Base-by-base conservation (phyloP, 208 protist species). In the Crithidia thermophila region DNA sequence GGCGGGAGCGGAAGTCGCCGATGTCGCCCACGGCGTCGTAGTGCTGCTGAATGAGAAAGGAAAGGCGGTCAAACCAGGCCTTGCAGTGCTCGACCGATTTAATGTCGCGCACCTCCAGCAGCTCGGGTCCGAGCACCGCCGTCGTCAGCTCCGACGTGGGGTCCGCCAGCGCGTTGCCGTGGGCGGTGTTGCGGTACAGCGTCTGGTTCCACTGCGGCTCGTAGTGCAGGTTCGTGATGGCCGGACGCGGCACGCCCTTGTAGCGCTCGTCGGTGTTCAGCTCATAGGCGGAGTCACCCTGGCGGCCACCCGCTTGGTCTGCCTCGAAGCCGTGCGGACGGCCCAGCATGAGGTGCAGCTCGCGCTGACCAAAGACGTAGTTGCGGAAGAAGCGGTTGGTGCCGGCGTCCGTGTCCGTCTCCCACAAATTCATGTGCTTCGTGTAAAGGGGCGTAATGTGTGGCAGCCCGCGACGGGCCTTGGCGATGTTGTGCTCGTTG, bases 1-100 rank as follows among this genome's bases (percentile, higher is more conserved):
- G 84, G 28, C 90, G 87, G 8, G 87, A 92, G 59, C 72, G 75
- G 67, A 87, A 93, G 3, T 57, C 72, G 8, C 87, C 90, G 78
- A 93, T 90, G 71, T 95, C 87, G 20, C 90, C 90, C 9, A 95
- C 90, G 10, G 90, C 87, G 60, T 94, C 82, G 73, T 93, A 91
- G 71, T 95, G 90, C 21, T 90, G 74, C 45, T 93, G 75, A 53
- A 95, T 92, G 36, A 93, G 75, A 49, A 90, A 92, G 40, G 79
- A 40, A 10, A 95, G 78, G 5, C 90, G 80, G 27, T 84, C 85
- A 53, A 88, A 95, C 90, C 90, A 95, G 46, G 90, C 90, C 72
- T 91, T 85, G 77, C 85, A 91, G 79, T 95, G 81, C 56, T 93
- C 81, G 2, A 90, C 43, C 23, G 76, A 91, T 57, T 93, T 95